phyloP scores from a whole-genome alignment of 148 eudicot genomes.

The Persicaria tinctoria region DNA sequence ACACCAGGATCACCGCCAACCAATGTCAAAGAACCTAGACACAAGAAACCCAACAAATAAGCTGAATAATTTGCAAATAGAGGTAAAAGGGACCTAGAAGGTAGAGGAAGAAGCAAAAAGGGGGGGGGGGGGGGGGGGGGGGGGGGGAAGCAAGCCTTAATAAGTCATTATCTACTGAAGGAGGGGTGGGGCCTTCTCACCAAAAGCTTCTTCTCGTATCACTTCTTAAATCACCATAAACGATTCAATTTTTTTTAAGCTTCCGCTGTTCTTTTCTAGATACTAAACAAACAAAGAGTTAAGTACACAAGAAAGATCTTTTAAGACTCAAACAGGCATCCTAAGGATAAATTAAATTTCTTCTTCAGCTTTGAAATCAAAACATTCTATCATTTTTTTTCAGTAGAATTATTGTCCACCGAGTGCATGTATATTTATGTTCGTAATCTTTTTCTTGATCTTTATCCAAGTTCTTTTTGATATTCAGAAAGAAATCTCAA shows the following conservation, averaged over 20 bases:
- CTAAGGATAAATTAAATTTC: background rate
- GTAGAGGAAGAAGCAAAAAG: background rate
- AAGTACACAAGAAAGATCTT: background rate
- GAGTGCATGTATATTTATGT: background rate
- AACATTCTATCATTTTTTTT: background rate
- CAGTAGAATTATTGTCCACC: background rate
- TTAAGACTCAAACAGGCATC: background rate
- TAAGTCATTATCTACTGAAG: background rate
- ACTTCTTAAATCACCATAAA: background rate
- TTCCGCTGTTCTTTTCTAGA: background rate
- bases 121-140: no score
- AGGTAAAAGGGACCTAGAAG: background rate
- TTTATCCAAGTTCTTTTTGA: background rate
- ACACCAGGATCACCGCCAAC: conserved; percentile 99
- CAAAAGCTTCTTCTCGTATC: background rate
- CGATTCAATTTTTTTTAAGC: background rate
- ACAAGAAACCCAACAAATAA: background rate
- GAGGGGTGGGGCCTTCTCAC: background rate
- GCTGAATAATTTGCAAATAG: background rate
- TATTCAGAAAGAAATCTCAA: background rate
- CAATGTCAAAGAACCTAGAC: conserved; percentile 75
- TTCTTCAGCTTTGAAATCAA: background rate
- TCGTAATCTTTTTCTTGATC: background rate
- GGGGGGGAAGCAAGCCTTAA: background rate
- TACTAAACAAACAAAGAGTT: background rate